Evolutionary conservation across 2,329 filamentous ascomycete genomes (phyloP).

Genomic region (Fusarium chuoi): DNA sequence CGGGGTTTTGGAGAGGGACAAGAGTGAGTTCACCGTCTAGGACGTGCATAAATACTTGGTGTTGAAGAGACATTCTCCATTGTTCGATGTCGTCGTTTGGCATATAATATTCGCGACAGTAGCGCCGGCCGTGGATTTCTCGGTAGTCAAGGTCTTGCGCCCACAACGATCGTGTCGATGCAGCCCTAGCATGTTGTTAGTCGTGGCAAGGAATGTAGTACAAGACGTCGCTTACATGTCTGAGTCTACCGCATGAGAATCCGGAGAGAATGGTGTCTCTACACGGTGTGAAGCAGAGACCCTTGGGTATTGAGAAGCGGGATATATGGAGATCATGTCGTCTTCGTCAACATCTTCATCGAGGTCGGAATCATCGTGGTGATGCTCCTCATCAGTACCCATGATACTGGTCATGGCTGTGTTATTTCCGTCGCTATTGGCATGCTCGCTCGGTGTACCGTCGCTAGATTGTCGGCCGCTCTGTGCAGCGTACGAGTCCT

Average conservation of each 20-base stretch:
- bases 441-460: slow-evolving; percentile 47
- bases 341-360: slow-evolving; percentile 44
- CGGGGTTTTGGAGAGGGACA: slow-evolving; percentile 53
- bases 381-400: slow-evolving; percentile 48
- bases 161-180: slow-evolving; percentile 61
- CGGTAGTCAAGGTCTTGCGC: slow-evolving; percentile 65
- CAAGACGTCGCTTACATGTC: slow-evolving; percentile 53
- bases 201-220: neutral
- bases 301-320: slow-evolving; percentile 53
- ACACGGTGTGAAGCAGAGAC: slow-evolving; percentile 49
- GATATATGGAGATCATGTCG: slow-evolving; percentile 58
- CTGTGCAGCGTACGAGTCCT: slow-evolving; percentile 44
- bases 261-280: slow-evolving; percentile 49
- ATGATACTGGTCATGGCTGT: slow-evolving; percentile 53
- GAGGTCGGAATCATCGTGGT: slow-evolving; percentile 40
- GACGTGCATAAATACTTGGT: slow-evolving; percentile 69
- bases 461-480: slow-evolving; percentile 49
- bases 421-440: slow-evolving; percentile 47
- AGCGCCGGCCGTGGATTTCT: slow-evolving; percentile 70
- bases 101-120: slow-evolving; percentile 71
- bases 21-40: slow-evolving; percentile 58
- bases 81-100: slow-evolving; percentile 75
- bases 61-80: slow-evolving; percentile 68
- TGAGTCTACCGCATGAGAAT: slow-evolving; percentile 38
- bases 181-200: slow-evolving; percentile 46